Evolutionary conservation across 2,329 filamentous ascomycete species (phyloP), one percentile per base, ranked within the genome.

Genomic region (Talaromyces marneffei): DNA sequence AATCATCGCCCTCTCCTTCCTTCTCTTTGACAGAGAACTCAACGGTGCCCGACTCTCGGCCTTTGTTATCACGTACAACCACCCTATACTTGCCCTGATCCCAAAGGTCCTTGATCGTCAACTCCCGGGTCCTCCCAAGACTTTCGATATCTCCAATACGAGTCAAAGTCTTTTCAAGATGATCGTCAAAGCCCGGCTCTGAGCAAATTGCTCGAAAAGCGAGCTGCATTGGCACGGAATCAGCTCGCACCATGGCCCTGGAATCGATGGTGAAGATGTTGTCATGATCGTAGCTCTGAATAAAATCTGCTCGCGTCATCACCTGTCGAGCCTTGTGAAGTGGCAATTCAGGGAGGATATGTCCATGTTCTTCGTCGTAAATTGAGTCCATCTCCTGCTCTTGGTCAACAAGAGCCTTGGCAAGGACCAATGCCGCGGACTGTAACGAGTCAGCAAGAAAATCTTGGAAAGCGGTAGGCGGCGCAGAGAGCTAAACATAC

Each of bases 251-350:
- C 73, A 89, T 88, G 16, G 92, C 91, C 42, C 84, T 83, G 62
- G 87, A 91, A 63, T 95, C 93, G 69, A 99, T 97, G 65, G 90
- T 94, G 77, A 97, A 97, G 62, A 99, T 85, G 72, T 97, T 97
- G 63, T 94, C 85, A 65, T 94, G 90, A 77, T 99, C 94, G 71
- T 97, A 92, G 63, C 87, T 83, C 66, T 94, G 87, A 69, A 97
- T 92, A 73, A 97, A 99, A 75, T 99, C 94, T 62, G 91, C 88
- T 58, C 94, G 84, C 14, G 94, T 97, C 93, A 97, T 97, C 72
- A 97, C 88, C 75, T 97, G 84, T 65, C 93, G 88, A 0, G 92
- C 91, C 66, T 88, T 83, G 72, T 96, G 91, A 60, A 96, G 85
- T 0, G 90, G 86, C 65, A 91, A 88, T 42, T 90, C 84, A 0